phyloP scores from a whole-genome alignment of 2,329 filamentous ascomycete species.

The Rhynchosporium agropyri region DNA sequence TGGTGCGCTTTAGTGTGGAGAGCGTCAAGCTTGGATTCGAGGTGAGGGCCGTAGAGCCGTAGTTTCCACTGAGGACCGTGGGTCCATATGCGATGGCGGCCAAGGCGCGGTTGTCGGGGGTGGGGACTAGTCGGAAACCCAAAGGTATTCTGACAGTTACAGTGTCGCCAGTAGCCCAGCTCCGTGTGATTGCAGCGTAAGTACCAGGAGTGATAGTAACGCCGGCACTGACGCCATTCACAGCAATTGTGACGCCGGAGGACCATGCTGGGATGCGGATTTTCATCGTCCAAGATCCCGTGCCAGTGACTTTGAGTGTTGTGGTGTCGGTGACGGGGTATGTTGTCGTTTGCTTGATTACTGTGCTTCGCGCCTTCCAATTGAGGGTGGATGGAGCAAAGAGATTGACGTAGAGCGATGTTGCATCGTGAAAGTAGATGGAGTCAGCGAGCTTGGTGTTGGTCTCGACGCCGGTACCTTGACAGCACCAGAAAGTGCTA shows the following conservation, averaged over 20 bases:
- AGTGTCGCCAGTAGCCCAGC: neutral
- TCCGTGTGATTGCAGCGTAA: neutral
- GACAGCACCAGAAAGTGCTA: slow-evolving; percentile 14
- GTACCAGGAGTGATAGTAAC: neutral
- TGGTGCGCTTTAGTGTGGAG: neutral
- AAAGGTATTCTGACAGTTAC: neutral
- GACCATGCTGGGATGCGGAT: neutral
- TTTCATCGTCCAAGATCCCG: neutral
- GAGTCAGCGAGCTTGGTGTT: slow-evolving; percentile 9
- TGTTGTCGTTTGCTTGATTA: neutral
- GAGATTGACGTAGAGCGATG: neutral
- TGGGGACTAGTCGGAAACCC: neutral
- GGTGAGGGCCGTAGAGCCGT: neutral
- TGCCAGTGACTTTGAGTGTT: neutral
- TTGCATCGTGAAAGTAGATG: slow-evolving; percentile 3
- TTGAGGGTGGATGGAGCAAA: neutral
- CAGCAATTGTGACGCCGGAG: neutral
- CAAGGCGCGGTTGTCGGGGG: neutral
- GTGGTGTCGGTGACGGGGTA: neutral
- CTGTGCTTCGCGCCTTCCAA: neutral
- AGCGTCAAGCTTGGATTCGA: neutral
- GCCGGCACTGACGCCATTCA: too few species aligned
- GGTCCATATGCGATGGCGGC: neutral
- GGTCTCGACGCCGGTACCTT: slow-evolving; percentile 10
- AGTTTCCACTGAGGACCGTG: neutral